Evolutionary conservation across 148 eudicot genomes (phyloP).

Genomic region (Rhododendron williamsianum): DNA sequence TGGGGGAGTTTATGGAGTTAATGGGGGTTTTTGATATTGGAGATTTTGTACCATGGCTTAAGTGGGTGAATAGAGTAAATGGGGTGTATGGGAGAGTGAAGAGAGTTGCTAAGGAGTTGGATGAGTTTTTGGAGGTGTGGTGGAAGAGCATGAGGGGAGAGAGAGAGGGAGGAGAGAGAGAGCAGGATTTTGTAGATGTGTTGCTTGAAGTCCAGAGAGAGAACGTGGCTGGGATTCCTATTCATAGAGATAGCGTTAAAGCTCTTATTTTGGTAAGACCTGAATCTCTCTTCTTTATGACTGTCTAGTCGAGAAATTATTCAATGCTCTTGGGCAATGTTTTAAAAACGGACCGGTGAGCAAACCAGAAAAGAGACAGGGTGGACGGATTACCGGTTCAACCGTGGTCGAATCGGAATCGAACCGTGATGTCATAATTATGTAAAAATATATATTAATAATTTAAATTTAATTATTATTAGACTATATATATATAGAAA

Average conservation of each 20-base stretch:
- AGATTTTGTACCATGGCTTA: background rate
- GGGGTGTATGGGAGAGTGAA: conserved; percentile 10
- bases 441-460: too few species aligned
- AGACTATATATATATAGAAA: too few species aligned
- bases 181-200: background rate
- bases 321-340: too few species aligned
- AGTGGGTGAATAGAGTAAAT: background rate
- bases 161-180: background rate
- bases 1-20: background rate
- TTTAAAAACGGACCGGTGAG: too few species aligned
- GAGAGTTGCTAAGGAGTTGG: conserved; percentile 21
- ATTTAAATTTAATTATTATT: too few species aligned
- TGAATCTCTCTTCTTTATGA: too few species aligned
- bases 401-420: too few species aligned
- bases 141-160: background rate
- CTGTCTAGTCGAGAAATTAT: too few species aligned
- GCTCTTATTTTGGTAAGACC: background rate
- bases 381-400: too few species aligned
- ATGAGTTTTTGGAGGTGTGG: background rate
- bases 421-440: too few species aligned
- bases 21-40: background rate
- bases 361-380: too few species aligned
- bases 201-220: background rate
- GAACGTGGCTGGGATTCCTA: background rate
- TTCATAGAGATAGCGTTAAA: conserved; percentile 22